A percentile compares a stretch with the other conserved stretches of the same genome.
phyloP scores from a whole-genome alignment of 2,329 filamentous ascomycete species.

The Colletotrichum tropicale region DNA sequence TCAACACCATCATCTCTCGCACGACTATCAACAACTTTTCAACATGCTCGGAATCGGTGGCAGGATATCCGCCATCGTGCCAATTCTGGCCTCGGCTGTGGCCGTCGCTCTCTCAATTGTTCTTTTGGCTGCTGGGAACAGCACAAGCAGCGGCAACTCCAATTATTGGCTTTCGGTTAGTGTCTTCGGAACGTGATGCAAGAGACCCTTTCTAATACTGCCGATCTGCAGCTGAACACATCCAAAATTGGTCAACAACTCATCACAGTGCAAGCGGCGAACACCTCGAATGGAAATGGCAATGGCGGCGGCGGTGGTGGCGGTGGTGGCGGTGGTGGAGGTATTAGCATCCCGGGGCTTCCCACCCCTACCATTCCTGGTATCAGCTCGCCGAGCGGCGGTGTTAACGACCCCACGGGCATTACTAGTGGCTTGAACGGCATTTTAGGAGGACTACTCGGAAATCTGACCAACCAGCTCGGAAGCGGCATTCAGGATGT shows the following conservation, averaged over 20 bases:
- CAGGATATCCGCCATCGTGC: conserved; percentile 8
- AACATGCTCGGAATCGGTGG: conserved; percentile 13
- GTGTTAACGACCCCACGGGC: background rate
- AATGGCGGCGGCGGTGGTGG: conserved; percentile 1
- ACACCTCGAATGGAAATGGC: background rate
- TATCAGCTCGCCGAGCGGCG: background rate
- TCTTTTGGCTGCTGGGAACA: conserved; percentile 5
- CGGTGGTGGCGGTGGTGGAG: background rate
- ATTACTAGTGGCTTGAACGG: conserved; percentile 13
- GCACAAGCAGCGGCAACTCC: background rate
- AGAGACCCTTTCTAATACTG: fast-evolving
- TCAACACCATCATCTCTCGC: background rate
- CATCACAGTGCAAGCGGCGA: conserved; percentile 14
- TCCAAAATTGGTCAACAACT: conserved; percentile 21
- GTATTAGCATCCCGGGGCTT: background rate
- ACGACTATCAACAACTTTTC: background rate
- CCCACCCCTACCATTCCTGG: background rate
- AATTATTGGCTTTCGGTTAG: conserved; percentile 19
- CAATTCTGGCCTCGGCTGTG: conserved; percentile 12
- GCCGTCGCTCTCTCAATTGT: conserved; percentile 40
- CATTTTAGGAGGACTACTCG: conserved; percentile 18
- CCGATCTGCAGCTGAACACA: conserved; percentile 18
- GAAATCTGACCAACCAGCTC: conserved; percentile 20
- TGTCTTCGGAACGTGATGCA: fast-evolving
- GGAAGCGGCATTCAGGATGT: conserved; percentile 23